Evolutionary conservation across 2,329 filamentous ascomycete species (phyloP), one percentile per base, ranked within the genome.

Genomic region (Cercospora sp.): DNA sequence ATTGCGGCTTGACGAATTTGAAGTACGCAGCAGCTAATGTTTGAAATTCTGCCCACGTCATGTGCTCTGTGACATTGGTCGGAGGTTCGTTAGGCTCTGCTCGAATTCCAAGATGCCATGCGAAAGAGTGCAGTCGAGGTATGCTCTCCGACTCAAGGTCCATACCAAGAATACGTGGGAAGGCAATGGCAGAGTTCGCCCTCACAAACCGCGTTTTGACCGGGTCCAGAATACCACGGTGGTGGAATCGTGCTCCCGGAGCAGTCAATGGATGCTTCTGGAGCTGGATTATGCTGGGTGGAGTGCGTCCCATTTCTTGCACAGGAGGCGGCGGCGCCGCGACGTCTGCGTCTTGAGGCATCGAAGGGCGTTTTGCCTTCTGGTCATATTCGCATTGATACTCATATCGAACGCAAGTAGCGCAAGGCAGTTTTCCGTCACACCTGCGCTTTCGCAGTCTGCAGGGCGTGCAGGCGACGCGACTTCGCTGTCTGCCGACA

Each of bases 41-140:
- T 59, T 77, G 75, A 67, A 77, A 71, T 37, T 78, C 77, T 12
- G 66, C 16, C 74, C 73, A 75, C 0, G 75, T 73, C 53, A 78
- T 61, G n/a, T 77, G 66, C 5, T 69, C 68, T 16, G 72, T 74
- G 34, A 78, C 69, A n/a, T 73, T 70, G 58, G 75, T 68, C 2
- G 69, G 58, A 9, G 70, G 67, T 37, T 78, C 76, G 12, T 71
- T 60, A 2, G 74, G 73, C 8, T 75, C 72, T 3, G 75, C 69
- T 8, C 75, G 65, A 60, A 78, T 69, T 53, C 77, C 81, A 12
- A 81, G 76, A 73, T 88, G 87, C 86, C 86, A 13, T 13, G 83
- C 85, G 72, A 88, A 87, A 0, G 85, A 81, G 70, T 86, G 84
- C 69, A 87, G 77, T 57, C 84, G 79, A 0, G 86, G 85, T 1